A percentile compares a stretch with the other conserved stretches of the same genome.
Conservation (phyloP, 768 basidiomycete species). For the Agaricus blazei region DNA sequence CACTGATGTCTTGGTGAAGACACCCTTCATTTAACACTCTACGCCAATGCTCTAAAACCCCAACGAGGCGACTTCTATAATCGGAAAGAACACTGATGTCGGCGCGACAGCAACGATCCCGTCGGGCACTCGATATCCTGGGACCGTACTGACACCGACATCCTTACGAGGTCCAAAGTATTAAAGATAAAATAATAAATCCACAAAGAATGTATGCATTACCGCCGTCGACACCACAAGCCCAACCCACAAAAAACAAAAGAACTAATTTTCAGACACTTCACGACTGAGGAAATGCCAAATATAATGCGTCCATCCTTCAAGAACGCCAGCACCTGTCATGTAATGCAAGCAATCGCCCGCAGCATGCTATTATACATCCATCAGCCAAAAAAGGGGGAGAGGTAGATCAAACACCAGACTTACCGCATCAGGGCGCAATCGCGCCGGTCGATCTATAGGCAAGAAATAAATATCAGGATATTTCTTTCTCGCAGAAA, state of each 20-base stretch:
- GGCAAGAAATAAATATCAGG: constrained; percentile 53
- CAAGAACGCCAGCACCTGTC: constrained; percentile 42
- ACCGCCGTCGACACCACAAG: neutral
- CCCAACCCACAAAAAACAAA: neutral
- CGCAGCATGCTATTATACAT: constrained; percentile 29
- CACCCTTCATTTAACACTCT: too few species aligned
- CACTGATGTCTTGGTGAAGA: too few species aligned
- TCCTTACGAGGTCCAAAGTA: too few species aligned
- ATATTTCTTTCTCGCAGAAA: constrained; percentile 32
- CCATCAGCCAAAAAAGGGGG: neutral
- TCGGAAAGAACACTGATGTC: too few species aligned
- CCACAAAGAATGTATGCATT: too few species aligned
- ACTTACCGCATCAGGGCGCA: constrained; percentile 62
- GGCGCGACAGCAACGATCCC: too few species aligned
- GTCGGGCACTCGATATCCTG: too few species aligned
- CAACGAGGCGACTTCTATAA: too few species aligned
- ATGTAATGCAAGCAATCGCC: constrained; percentile 45
- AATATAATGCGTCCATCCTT: constrained; percentile 47
- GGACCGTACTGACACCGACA: too few species aligned
- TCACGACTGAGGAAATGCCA: constrained; percentile 38
- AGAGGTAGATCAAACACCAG: neutral
- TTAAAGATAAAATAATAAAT: too few species aligned
- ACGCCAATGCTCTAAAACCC: too few species aligned
- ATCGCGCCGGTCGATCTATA: constrained; percentile 56
- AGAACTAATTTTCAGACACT: neutral